Percentiles rank a stretch among this genome's conserved stretches.
phyloP scores from a whole-genome alignment of 768 basidiomycete genomes.

The Termitomyces sp. region DNA sequence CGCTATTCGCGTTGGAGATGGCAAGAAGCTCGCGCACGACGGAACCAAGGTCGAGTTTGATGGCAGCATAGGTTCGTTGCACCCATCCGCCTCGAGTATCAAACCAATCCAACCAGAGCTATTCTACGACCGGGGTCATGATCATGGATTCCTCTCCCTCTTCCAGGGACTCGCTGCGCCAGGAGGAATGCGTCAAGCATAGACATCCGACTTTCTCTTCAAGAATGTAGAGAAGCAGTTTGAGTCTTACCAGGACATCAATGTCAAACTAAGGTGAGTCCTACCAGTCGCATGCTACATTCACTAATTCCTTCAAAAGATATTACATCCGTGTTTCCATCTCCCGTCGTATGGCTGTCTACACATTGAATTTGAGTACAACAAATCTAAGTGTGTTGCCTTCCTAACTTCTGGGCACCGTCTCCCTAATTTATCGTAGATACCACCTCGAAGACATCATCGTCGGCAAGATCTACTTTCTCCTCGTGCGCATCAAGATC shows the following conservation, averaged over 20 bases:
- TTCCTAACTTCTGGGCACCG: neutral
- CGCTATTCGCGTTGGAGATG: slow-evolving; percentile 85
- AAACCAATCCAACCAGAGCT: slow-evolving; percentile 48
- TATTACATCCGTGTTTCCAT: slow-evolving; percentile 93
- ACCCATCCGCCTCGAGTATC: neutral
- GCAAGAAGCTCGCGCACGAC: slow-evolving; percentile 92
- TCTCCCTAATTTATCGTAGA: slow-evolving; percentile 37
- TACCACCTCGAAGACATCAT: slow-evolving; percentile 99
- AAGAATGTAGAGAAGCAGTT: slow-evolving; percentile 99
- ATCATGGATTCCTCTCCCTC: slow-evolving; percentile 95
- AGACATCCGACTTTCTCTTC: slow-evolving; percentile 95
- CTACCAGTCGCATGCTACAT: neutral
- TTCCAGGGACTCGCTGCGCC: slow-evolving; percentile 94
- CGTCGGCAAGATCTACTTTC: slow-evolving; percentile 98
- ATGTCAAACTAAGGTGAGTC: slow-evolving; percentile 89
- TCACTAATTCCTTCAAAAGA: slow-evolving; percentile 36
- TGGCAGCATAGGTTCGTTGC: slow-evolving; percentile 81
- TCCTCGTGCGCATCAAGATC: slow-evolving; percentile 85
- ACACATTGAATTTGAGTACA: slow-evolving; percentile 99
- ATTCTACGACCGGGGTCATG: slow-evolving; percentile 97
- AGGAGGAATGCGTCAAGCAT: slow-evolving; percentile 93
- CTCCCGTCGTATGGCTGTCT: slow-evolving; percentile 89
- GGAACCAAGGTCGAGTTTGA: slow-evolving; percentile 98
- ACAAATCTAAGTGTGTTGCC: slow-evolving; percentile 89
- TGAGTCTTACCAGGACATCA: slow-evolving; percentile 97